These are phyloP conservation scores for Russula emetica DNA, from an alignment of 768 basidiomycete genomes.

Conservation along the genomic window DNA sequence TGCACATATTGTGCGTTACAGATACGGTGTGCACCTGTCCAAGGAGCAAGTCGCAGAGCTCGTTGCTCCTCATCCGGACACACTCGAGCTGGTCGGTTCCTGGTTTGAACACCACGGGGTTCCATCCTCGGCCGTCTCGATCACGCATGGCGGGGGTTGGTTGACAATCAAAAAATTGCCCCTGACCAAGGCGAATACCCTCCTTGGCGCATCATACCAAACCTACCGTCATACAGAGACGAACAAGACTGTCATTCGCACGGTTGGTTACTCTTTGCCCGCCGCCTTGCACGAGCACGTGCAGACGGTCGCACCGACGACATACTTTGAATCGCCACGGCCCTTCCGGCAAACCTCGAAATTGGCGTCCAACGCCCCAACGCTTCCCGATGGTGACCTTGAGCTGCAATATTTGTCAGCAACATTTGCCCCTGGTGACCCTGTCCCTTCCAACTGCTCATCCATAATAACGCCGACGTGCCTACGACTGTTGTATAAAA, in stretches of 20 bases:
- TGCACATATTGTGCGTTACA: slow-evolving; percentile 20
- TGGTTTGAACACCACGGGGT: slow-evolving; percentile 56
- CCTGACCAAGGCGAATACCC: slow-evolving; percentile 53
- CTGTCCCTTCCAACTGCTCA: slow-evolving; percentile 44
- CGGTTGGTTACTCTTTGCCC: slow-evolving; percentile 57
- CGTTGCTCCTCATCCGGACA: slow-evolving; percentile 49
- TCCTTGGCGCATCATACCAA: slow-evolving; percentile 55
- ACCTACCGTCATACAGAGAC: slow-evolving; percentile 50
- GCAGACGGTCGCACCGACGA: slow-evolving; percentile 53
- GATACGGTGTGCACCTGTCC: slow-evolving; percentile 58
- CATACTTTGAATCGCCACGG: slow-evolving; percentile 55
- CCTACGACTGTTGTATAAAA: slow-evolving; percentile 37
- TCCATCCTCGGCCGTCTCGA: slow-evolving; percentile 36
- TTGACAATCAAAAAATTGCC: slow-evolving; percentile 46
- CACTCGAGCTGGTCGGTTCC: slow-evolving; percentile 46
- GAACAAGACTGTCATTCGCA: slow-evolving; percentile 50
- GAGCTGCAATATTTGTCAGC: neutral
- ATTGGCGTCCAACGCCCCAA: slow-evolving; percentile 42
- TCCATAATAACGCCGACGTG: slow-evolving; percentile 36
- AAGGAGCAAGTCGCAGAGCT: slow-evolving; percentile 55
- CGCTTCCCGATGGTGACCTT: slow-evolving; percentile 39
- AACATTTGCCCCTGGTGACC: slow-evolving; percentile 23
- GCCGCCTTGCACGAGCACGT: slow-evolving; percentile 50
- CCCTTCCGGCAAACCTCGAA: slow-evolving; percentile 53
- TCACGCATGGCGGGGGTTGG: slow-evolving; percentile 52